phyloP scores from a whole-genome alignment of 352 stramenopile genomes.

The Phytophthora crassamura region DNA sequence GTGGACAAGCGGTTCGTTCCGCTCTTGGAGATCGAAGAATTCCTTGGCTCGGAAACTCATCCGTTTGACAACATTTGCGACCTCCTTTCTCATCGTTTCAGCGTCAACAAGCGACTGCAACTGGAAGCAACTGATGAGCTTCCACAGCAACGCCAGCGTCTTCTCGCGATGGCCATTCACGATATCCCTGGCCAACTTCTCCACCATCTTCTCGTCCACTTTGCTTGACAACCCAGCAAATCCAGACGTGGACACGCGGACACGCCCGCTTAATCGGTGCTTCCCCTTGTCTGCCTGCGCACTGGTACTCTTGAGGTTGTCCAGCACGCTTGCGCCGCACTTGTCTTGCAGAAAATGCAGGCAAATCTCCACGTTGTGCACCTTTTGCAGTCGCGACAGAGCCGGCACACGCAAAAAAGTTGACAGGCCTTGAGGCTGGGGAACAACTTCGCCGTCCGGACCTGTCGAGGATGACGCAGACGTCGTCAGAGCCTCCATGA shows the following conservation, averaged over 20 bases:
- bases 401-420: slow-evolving; percentile 92
- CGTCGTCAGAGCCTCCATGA: slow-evolving; percentile 91
- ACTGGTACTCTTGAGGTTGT: slow-evolving; percentile 52
- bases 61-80: slow-evolving; percentile 64
- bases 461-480: slow-evolving; percentile 9
- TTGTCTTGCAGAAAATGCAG: slow-evolving; percentile 85
- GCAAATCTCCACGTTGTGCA: slow-evolving; percentile 96
- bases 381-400: slow-evolving; percentile 95
- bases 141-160: slow-evolving; percentile 95
- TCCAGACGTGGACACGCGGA: slow-evolving; percentile 40
- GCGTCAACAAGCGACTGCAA: slow-evolving; percentile 87
- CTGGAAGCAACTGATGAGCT: slow-evolving; percentile 92
- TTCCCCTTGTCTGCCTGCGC: slow-evolving; percentile 15
- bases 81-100: slow-evolving; percentile 80
- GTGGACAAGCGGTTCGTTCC: slow-evolving; percentile 41
- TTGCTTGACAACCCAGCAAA: slow-evolving; percentile 61
- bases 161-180: slow-evolving; percentile 96
- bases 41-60: slow-evolving; percentile 77
- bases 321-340: slow-evolving; percentile 62
- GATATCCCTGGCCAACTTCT: slow-evolving; percentile 92
- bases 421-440: slow-evolving; percentile 54
- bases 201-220: slow-evolving; percentile 66
- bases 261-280: slow-evolving; percentile 29
- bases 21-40: slow-evolving; percentile 61
- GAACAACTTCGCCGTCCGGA: slow-evolving; percentile 3